Evolutionary conservation across 2,329 filamentous ascomycete genomes (phyloP), one percentile per base, ranked within the genome.

Genomic region (Xylariaceae sp.): DNA sequence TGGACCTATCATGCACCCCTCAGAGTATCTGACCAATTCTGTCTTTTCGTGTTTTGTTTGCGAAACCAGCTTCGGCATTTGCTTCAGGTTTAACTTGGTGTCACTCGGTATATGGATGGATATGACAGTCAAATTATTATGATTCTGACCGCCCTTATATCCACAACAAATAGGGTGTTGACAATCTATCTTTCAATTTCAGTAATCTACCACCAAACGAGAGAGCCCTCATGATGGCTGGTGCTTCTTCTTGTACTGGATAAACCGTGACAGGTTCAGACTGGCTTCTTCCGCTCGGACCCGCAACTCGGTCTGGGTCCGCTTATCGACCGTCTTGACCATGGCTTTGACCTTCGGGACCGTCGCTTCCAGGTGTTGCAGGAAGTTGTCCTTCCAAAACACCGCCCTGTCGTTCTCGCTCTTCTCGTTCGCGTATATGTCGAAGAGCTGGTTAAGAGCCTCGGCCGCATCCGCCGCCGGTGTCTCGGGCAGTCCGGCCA

Each of bases 361-460:
- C 5, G 64, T 61, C 12, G 69, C 71, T 48, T 80, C 74, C 2
- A 85, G 61, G 44, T 78, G 75, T 49, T 70, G 67, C 39, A 80
- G 57, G 52, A 84, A 78, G 46, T 67, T 68, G 46, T 78, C 69
- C 50, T 70, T 69, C 74, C 79, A 82, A 59, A 83, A 85, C 2
- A 84, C 78, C 17, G 73, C 68, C 41, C 63, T 66, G 54, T 84
- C 81, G 54, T 73, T 80, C 9, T 68, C 63, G 38, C 65, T 68
- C 9, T 66, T 67, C 56, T 79, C 76, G 54, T 84, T 76, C 17
- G 70, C 74, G 59, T 84, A 85, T 6, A 85, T 69, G 50, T 84
- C 81, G 49, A 82, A 81, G 13, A 85, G 46, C 57, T 82, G 77
- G 59, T 83, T 77, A 30, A 84, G 62, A 12, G 77, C 75, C 61